These are phyloP conservation scores for Melastoma candidum DNA, from an alignment of 441 rosid species.

Conservation along the genomic window DNA sequence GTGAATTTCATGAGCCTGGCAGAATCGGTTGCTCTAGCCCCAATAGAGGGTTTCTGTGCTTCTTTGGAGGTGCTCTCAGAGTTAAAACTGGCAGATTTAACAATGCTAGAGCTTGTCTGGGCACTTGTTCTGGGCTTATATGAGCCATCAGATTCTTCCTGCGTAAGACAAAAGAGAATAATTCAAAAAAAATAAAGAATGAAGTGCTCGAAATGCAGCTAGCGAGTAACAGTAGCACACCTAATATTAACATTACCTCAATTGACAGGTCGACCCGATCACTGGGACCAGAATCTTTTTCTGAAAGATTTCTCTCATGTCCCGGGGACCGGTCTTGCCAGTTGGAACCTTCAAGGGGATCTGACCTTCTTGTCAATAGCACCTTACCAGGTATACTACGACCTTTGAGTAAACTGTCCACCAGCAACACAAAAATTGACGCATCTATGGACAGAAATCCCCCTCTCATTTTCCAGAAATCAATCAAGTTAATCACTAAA, in stretches of 20 bases:
- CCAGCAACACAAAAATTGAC: background rate
- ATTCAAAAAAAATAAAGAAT: background rate
- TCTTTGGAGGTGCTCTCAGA: constrained; percentile 38
- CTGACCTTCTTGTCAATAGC: constrained; percentile 63
- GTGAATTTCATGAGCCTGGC: constrained; percentile 83
- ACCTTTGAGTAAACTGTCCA: constrained; percentile 70
- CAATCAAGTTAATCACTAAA: too few species aligned
- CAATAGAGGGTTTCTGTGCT: constrained; percentile 43
- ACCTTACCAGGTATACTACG: constrained; percentile 94
- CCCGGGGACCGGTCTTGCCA: constrained; percentile 41
- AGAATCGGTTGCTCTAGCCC: constrained; percentile 80
- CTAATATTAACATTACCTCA: constrained; percentile 31
- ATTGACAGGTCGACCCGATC: constrained; percentile 35
- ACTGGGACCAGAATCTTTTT: constrained; percentile 61
- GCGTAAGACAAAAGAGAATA: constrained; percentile 9
- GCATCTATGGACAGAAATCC: background rate
- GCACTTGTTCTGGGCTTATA: constrained; percentile 22
- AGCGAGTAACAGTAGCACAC: background rate
- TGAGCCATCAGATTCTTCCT: constrained; percentile 45
- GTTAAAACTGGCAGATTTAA: constrained; percentile 39
- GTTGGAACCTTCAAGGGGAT: constrained; percentile 44
- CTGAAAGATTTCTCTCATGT: constrained; percentile 64
- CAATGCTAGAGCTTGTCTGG: constrained; percentile 31
- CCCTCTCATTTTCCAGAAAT: too few species aligned
- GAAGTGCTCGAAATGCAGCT: background rate